Base-by-base conservation (phyloP, 2,329 filamentous ascomycete genomes). In the Diaporthe aspalathi region DNA sequence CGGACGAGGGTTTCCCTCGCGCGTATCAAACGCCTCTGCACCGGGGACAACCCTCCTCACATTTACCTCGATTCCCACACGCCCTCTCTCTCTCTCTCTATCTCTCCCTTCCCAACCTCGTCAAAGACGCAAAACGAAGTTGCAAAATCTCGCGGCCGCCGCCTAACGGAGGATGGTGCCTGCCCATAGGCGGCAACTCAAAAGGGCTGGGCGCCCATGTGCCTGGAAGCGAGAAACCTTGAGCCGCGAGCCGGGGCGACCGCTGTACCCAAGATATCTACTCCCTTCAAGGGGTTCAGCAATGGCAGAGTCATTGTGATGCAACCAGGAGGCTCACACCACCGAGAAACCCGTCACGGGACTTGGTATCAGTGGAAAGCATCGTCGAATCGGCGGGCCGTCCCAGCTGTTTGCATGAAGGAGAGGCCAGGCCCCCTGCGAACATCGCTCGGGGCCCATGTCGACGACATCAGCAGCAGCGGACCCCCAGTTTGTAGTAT, bases 361-460 rank as follows among this genome's bases (percentile, higher is more conserved):
- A 47, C 56, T 22, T 45, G 43, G 38, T 22, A 32, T 29, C 17
- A 47, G 57, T 17, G 27, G 35, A n/a, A 32, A 20, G 40, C 27
- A 27, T 57, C 40, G 24, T 49, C 17, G 29, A 68, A 50, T 50
- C 38, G 27, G 57, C 66, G 66, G 66, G 52, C 66, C 66, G 52
- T 57, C 27, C 52, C 52, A 49, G 40, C 54, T 49, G 43, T 49
- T 49, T 43, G 43, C 40, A 68, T 35, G 38, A 45, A 68, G 40
- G 20, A 56, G n/a, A 50, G 22, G 9, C 14, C 32, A 38, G 8
- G 20, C n/a, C n/a, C 22, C 47, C 40, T 45, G 40, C 43, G 40
- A 57, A 57, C 29, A n/a, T 20, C 27, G 45, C 27, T n/a, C 40
- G 27, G 20, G 14, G 40, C 40, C 53, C 63, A 45, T 53, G 32